Percentiles rank a stretch among this genome's conserved stretches.
Conservation (phyloP, 23 red algal genomes). For the Gracilaria domingensis region DNA sequence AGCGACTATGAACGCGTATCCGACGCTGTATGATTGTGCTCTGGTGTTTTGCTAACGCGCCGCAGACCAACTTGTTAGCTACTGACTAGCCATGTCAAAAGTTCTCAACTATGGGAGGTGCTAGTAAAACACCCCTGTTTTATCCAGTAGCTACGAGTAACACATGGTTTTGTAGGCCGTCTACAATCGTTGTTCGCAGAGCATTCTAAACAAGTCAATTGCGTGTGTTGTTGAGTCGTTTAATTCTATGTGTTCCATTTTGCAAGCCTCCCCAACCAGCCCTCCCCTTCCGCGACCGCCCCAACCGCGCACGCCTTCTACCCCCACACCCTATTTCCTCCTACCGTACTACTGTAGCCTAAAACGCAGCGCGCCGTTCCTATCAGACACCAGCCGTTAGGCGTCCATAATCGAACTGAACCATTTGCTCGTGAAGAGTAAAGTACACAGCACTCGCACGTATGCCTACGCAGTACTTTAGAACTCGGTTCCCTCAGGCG, state of each 20-base stretch:
- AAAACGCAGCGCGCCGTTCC: constrained; percentile 5
- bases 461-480: constrained; percentile 16
- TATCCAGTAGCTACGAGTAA: constrained; percentile 34
- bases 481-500: constrained; percentile 89
- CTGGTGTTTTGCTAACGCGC: constrained; percentile 44
- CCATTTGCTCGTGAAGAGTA: constrained; percentile 9
- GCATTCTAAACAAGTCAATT: constrained; percentile 53
- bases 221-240: constrained; percentile 35
- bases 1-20: background rate
- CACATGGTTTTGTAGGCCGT: constrained; percentile 34
- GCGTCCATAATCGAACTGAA: background rate
- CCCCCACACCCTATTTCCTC: too few species aligned
- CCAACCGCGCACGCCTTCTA: too few species aligned
- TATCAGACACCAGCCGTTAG: background rate
- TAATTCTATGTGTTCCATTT: constrained; percentile 5
- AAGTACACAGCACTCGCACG: background rate
- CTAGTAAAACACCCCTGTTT: constrained; percentile 50
- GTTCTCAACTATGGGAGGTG: constrained; percentile 50
- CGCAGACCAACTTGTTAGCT: constrained; percentile 48
- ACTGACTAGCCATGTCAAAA: constrained; percentile 26
- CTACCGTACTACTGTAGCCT: background rate
- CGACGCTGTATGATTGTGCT: background rate
- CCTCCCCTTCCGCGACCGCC: too few species aligned
- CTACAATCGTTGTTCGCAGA: constrained; percentile 7
- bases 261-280: background rate